A percentile compares a stretch with the other conserved stretches of the same genome.
phyloP scores from a whole-genome alignment of 371 early-diverging fungal genomes.

The Mucor lusitanicus region DNA sequence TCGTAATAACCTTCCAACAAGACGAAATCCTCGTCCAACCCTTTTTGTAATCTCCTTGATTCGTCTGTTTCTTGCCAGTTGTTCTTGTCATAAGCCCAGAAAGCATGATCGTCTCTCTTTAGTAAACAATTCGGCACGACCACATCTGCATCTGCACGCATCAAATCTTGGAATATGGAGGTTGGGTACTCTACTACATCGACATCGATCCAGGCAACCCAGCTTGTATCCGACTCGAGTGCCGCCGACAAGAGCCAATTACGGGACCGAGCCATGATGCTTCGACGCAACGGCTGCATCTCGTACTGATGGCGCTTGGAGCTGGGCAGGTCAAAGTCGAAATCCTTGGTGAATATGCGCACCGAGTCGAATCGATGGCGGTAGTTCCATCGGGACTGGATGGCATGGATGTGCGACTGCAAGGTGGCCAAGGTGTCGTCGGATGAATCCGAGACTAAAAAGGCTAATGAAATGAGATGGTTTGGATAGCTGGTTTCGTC shows the following conservation, averaged over 20 bases:
- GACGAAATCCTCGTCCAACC: conserved; percentile 46
- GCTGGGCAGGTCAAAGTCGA: conserved; percentile 54
- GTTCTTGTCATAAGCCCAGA: conserved; percentile 68
- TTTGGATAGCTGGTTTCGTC: conserved; percentile 56
- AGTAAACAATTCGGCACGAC: conserved; percentile 63
- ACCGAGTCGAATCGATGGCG: conserved; percentile 46
- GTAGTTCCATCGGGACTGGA: conserved; percentile 16
- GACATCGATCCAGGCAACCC: conserved; percentile 69
- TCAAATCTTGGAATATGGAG: conserved; percentile 55
- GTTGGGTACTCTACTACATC: conserved; percentile 58
- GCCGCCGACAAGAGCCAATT: conserved; percentile 58
- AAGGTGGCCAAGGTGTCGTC: conserved; percentile 52
- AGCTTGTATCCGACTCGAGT: conserved; percentile 49
- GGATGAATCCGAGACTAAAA: conserved; percentile 61
- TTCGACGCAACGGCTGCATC: conserved; percentile 55
- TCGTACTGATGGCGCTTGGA: conserved; percentile 53
- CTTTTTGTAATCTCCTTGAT: conserved; percentile 52
- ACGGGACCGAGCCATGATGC: conserved; percentile 60
- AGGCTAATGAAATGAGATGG: conserved; percentile 55
- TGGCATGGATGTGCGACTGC: conserved; percentile 32
- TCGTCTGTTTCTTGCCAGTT: conserved; percentile 71
- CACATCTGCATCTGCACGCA: conserved; percentile 56
- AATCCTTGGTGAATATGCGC: conserved; percentile 59
- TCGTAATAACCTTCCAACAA: conserved; percentile 50
- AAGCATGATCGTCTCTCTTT: conserved; percentile 42